These are phyloP conservation scores for Backusella westeae DNA, from an alignment of 192 early-diverging fungal genomes.

Conservation along the genomic window DNA sequence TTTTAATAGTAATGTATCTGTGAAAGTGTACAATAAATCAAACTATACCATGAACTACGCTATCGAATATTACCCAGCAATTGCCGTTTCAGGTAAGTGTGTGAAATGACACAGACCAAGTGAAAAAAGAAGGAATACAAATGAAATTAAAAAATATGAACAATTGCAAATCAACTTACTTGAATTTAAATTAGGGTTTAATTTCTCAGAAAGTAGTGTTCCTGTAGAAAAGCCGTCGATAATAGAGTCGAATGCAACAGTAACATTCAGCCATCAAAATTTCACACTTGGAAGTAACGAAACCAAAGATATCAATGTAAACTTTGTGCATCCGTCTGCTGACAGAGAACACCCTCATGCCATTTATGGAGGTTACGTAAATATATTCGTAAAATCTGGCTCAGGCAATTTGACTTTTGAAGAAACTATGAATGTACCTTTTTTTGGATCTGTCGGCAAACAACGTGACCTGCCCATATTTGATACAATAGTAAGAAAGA, in stretches of 20 bases:
- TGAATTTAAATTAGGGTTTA: slow-evolving; percentile 1
- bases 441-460: slow-evolving; percentile 39
- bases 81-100: slow-evolving; percentile 33
- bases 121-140: slow-evolving; percentile 23
- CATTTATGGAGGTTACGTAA: slow-evolving; percentile 45
- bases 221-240: neutral
- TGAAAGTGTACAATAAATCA: slow-evolving; percentile 42
- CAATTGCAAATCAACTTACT: slow-evolving; percentile 12
- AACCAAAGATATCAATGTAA: neutral
- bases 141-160: slow-evolving; percentile 11
- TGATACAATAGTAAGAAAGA: slow-evolving; percentile 26
- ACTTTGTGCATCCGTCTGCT: slow-evolving; percentile 8
- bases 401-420: neutral
- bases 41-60: slow-evolving; percentile 28
- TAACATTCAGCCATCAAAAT: neutral
- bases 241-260: neutral
- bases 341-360: slow-evolving; percentile 8
- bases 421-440: slow-evolving; percentile 36
- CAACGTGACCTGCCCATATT: slow-evolving; percentile 41
- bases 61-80: slow-evolving; percentile 25
- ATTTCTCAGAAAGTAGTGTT: slow-evolving; percentile 24
- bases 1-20: slow-evolving; percentile 16
- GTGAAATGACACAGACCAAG: slow-evolving; percentile 29
- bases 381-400: slow-evolving; percentile 15
- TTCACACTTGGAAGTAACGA: neutral